Percentiles rank a stretch among this genome's conserved stretches.
Conservation (phyloP, 805 yeast genomes). For the Candida piceae region DNA sequence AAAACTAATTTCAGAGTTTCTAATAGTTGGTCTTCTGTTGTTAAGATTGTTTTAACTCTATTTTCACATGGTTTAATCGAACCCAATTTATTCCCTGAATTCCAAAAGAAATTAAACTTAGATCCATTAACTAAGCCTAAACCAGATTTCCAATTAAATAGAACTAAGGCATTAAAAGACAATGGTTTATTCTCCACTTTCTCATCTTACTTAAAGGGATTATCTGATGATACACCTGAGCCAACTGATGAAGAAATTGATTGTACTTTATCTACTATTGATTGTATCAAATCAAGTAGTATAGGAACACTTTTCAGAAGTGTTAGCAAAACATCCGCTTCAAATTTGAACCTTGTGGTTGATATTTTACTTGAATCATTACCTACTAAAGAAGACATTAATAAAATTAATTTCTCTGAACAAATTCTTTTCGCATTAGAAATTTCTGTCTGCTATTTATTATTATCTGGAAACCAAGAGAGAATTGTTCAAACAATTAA, state of each 20-base stretch:
- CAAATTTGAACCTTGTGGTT: slow-evolving; percentile 32
- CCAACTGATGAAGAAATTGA: slow-evolving; percentile 94
- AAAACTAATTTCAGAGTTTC: slow-evolving; percentile 49
- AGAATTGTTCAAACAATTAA: slow-evolving; percentile 18
- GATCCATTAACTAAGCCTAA: slow-evolving; percentile 53
- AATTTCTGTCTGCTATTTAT: slow-evolving; percentile 26
- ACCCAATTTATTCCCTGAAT: slow-evolving; percentile 59
- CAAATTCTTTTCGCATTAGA: slow-evolving; percentile 30
- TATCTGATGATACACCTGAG: slow-evolving; percentile 79
- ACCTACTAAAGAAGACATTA: slow-evolving; percentile 28
- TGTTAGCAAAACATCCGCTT: slow-evolving; percentile 34
- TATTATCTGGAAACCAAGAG: slow-evolving; percentile 24
- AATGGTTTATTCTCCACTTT: slow-evolving; percentile 82
- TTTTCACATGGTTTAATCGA: slow-evolving; percentile 68
- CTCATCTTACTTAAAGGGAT: slow-evolving; percentile 86
- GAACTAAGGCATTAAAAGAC: slow-evolving; percentile 62
- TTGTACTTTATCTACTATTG: slow-evolving; percentile 73
- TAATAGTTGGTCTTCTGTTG: slow-evolving; percentile 51
- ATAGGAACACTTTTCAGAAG: slow-evolving; percentile 51
- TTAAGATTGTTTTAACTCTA: slow-evolving; percentile 56
- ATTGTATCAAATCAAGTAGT: slow-evolving; percentile 72
- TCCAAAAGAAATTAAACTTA: slow-evolving; percentile 54
- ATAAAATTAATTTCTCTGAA: slow-evolving; percentile 22
- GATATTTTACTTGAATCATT: slow-evolving; percentile 31
- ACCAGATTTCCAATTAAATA: slow-evolving; percentile 62